A percentile compares a stretch with the other conserved stretches of the same genome.
Conservation (phyloP, 108 stramenopile genomes). For the Cyclotella sp. region DNA sequence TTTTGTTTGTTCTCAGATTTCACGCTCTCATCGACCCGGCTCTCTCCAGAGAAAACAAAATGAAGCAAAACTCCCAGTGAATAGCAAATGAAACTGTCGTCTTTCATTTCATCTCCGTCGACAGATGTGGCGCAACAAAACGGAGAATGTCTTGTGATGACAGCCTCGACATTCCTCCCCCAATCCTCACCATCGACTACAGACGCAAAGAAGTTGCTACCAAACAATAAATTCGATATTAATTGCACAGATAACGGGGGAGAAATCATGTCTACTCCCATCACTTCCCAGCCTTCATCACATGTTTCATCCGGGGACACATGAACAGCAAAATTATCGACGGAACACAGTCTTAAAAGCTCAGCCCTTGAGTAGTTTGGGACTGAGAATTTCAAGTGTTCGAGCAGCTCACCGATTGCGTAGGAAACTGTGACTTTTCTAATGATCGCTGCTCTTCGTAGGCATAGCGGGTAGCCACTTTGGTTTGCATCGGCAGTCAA, state of each 20-base stretch:
- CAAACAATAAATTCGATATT: conserved; percentile 12
- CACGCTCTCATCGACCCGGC: background rate
- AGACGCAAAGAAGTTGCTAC: conserved; percentile 5
- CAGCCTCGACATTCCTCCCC: conserved; percentile 19
- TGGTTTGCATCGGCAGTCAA: too few relatives aligned
- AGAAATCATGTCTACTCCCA: conserved; percentile 46
- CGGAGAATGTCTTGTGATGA: conserved; percentile 18
- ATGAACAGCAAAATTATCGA: conserved; percentile 33
- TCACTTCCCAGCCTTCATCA: conserved; percentile 10
- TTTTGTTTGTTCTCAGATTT: background rate
- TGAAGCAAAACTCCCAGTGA: conserved; percentile 26
- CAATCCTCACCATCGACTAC: background rate
- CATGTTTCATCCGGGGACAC: background rate
- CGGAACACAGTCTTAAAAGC: background rate
- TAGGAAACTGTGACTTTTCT: conserved; percentile 42
- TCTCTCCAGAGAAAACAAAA: conserved; percentile 21
- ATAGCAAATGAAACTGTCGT: conserved; percentile 5
- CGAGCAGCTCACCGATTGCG: conserved; percentile 36
- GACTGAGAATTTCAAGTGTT: conserved; percentile 6
- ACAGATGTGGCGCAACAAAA: background rate
- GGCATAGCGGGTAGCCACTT: background rate
- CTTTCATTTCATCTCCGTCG: background rate
- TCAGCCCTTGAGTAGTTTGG: conserved; percentile 1
- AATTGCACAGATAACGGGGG: conserved; percentile 22
- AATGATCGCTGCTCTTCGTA: background rate